Evolutionary conservation across 2,329 filamentous ascomycete genomes (phyloP).

Genomic region (Cladosporium sp.): DNA sequence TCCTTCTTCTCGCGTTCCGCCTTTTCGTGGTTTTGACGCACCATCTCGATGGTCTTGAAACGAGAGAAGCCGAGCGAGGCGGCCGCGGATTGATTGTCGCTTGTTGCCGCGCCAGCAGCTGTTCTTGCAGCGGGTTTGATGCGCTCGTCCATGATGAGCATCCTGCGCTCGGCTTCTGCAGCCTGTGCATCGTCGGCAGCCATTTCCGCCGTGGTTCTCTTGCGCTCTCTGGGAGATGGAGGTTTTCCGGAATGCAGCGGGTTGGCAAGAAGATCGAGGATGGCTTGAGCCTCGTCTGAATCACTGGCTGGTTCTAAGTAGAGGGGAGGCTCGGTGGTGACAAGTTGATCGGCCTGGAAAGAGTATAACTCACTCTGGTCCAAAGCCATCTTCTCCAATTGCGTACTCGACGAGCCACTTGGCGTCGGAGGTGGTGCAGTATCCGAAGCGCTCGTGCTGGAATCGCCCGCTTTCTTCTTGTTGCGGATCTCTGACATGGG

Average conservation of each 20-base stretch:
- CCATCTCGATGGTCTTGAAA: slow-evolving; percentile 86
- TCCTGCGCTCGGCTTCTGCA: slow-evolving; percentile 82
- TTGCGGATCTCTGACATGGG: slow-evolving; percentile 50
- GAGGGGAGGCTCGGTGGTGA: slow-evolving; percentile 69
- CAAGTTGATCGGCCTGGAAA: slow-evolving; percentile 71
- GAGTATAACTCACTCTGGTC: slow-evolving; percentile 68
- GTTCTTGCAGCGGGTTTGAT: slow-evolving; percentile 58
- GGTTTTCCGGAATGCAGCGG: slow-evolving; percentile 72
- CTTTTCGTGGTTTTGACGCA: slow-evolving; percentile 54
- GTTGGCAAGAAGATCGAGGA: slow-evolving; percentile 69
- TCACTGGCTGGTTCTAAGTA: slow-evolving; percentile 71
- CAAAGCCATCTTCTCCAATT: slow-evolving; percentile 62
- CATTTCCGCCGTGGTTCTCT: slow-evolving; percentile 90
- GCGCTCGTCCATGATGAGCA: slow-evolving; percentile 88
- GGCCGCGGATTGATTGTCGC: slow-evolving; percentile 68
- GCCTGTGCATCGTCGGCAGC: slow-evolving; percentile 90
- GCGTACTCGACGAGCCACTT: slow-evolving; percentile 64
- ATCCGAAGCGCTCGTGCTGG: slow-evolving; percentile 24
- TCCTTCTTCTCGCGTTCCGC: slow-evolving; percentile 56
- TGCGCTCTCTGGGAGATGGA: slow-evolving; percentile 81
- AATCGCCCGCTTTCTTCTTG: slow-evolving; percentile 31
- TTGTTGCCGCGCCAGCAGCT: slow-evolving; percentile 58
- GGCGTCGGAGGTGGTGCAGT: slow-evolving; percentile 54
- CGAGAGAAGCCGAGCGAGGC: slow-evolving; percentile 77
- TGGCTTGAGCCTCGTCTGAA: slow-evolving; percentile 62